Base-by-base conservation (phyloP, 805 yeast species). In the Danielia reshetovae region DNA sequence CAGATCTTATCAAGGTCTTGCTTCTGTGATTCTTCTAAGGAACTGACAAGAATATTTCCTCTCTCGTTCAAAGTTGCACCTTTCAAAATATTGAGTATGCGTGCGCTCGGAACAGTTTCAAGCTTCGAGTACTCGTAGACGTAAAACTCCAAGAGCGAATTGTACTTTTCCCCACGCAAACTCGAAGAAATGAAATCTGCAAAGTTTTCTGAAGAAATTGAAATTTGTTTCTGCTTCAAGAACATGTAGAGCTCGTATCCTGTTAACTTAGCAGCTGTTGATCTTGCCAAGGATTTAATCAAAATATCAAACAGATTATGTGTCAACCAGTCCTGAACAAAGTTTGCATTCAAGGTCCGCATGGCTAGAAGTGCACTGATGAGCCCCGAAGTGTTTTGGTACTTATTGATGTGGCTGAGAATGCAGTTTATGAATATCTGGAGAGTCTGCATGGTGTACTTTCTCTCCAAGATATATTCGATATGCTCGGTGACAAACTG, bases 321-420 rank as follows among this genome's bases (percentile, higher is more conserved):
- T 34, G 60, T 46, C 4, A 65, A 39, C 64, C 63, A 61, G 12
- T 50, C 45, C 2, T 27, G 18, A 2, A 32, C 15, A 24, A 54
- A 44, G 2, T 36, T 27, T 2, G 43, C 33, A 29, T 59, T 48
- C 5, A 42, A 11, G 3, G 38, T 29, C 13, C 51, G 42, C 2
- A 59, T 25, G 6, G 43, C 41, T 4, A 33, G 30, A 12, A 65
- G 35, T 0, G 46, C 53, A 17, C 46, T 41, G 1, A 52, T 45
- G 4, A 57, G 38, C 1, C 62, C 70, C 2, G 65, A 46, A 29
- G 57, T 56, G 42, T 65, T 65, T 34, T 62, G 68, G 43, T 56
- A 53, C 13, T 55, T 32, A 21, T 49, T 50, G 15, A 65, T 40
- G 42, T 65, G 70, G 39, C 60, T 55, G 23, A 68, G 43, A 2